Evolutionary conservation across 1,284 basidiomycete genomes (phyloP).

Genomic region (Cryptococcus sp.): DNA sequence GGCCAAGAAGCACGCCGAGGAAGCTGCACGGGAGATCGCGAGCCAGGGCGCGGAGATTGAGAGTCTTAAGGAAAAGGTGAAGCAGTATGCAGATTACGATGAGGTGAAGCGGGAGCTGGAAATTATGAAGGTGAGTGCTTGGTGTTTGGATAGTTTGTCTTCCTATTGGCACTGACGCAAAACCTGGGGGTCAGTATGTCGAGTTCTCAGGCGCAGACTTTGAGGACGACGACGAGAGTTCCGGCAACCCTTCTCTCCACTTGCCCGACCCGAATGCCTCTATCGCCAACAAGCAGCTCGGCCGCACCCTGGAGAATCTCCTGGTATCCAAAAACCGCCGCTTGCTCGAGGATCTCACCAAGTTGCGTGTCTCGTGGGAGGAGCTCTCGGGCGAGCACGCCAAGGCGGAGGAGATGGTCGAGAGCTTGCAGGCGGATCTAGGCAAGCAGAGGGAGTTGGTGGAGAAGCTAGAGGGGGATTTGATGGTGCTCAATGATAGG

Average conservation of each 20-base stretch:
- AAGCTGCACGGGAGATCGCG: conserved; percentile 60
- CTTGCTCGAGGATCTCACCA: conserved; percentile 90
- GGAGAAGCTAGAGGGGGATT: conserved; percentile 86
- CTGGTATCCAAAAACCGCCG: conserved; percentile 91
- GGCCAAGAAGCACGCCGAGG: conserved; percentile 60
- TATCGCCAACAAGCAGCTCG: conserved; percentile 68
- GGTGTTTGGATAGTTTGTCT: not conserved
- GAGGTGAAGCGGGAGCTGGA: conserved; percentile 94
- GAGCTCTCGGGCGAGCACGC: conserved; percentile 70
- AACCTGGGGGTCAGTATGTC: conserved; percentile 63
- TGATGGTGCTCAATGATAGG: conserved; percentile 64
- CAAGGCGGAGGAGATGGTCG: conserved; percentile 60
- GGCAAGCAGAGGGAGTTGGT: conserved; percentile 74
- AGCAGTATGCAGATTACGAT: conserved; percentile 79
- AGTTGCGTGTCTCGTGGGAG: conserved; percentile 74
- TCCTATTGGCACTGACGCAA: not conserved
- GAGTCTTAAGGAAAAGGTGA: conserved; percentile 63
- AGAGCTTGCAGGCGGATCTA: conserved; percentile 62
- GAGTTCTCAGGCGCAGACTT: conserved; percentile 85
- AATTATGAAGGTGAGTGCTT: conserved; percentile 79
- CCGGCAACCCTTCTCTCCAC: conserved; percentile 49
- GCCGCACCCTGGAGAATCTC: conserved; percentile 81
- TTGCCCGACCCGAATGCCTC: conserved; percentile 83
- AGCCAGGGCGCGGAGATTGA: conserved; percentile 63
- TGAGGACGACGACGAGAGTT: conserved; percentile 57